Evolutionary conservation across 2,329 filamentous ascomycete genomes (phyloP), one percentile per base, ranked within the genome.

Genomic region (Meredithiella fracta): DNA sequence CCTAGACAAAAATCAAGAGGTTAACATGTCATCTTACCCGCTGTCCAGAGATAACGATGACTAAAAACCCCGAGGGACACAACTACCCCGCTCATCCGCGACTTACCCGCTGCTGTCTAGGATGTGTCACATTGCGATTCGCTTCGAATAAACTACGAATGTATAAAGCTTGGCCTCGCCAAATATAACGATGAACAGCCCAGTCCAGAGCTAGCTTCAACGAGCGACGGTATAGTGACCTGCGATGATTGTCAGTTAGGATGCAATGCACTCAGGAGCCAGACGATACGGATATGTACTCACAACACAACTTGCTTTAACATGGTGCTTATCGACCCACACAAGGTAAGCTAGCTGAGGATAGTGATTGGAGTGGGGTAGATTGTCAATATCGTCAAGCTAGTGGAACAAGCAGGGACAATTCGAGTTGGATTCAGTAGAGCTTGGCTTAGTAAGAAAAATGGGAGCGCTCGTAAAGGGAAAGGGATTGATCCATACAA

Each of bases 141-240:
- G 88, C 88, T 68, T 98, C 92, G 67, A 97, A 98, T 14, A 97
- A 77, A 38, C 85, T 89, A 64, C 92, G 84, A 64, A 98, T 94
- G 69, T 98, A 97, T 61, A 97, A 74, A 31, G 92, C 92, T 70
- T 97, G 92, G 60, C 91, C 90, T 64, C 92, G 85, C 91, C 92
- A 98, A 60, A 96, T 72, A 65, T 91, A 81, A 62, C 92, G 80
- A 68, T 96, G 86, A 60, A 97, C 89, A 58, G 88, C 81, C 92
- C 92, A 98, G 73, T 96, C 89, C 62, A 97, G 81, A 44, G 92
- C 79, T 61, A 96, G 82, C 77, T 96, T 96, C 67, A 98, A 71
- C 25, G 89, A 89, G 63, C 89, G 87, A 66, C 91, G 84, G 71
- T 98, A 98, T 59, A 98, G 83, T 44, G 80, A 83, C 62, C 80